phyloP scores from a whole-genome alignment of 179 eudicot genomes.

The Camellia oleifera region DNA sequence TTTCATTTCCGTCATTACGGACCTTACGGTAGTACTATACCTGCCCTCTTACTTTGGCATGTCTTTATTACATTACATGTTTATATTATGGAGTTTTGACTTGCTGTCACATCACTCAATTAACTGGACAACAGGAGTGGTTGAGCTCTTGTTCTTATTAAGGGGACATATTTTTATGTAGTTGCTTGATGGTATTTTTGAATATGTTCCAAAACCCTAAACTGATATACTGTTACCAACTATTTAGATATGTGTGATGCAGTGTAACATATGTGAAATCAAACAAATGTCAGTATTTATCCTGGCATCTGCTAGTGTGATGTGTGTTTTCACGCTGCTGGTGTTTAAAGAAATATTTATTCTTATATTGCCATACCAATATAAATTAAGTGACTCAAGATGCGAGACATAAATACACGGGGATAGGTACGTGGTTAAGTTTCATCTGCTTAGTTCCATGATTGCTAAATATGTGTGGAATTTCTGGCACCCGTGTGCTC shows the following conservation, averaged over 20 bases:
- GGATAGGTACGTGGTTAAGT: neutral
- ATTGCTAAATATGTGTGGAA: neutral
- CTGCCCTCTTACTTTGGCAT: neutral
- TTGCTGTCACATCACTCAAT: neutral
- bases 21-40: neutral
- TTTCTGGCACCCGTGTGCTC: neutral
- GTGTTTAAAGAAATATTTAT: neutral
- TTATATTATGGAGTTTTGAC: neutral
- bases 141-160: neutral
- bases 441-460: neutral
- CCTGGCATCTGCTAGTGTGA: neutral
- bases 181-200: neutral
- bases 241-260: neutral
- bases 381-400: neutral
- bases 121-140: neutral
- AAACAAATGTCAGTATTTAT: neutral
- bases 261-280: neutral
- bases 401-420: neutral
- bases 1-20: neutral
- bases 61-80: neutral
- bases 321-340: neutral
- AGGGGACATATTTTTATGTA: neutral
- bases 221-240: neutral
- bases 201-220: neutral
- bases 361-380: neutral